Evolutionary conservation across 1,284 basidiomycete genomes (phyloP), one percentile per base, ranked within the genome.

Genomic region (Trametes pubescens): DNA sequence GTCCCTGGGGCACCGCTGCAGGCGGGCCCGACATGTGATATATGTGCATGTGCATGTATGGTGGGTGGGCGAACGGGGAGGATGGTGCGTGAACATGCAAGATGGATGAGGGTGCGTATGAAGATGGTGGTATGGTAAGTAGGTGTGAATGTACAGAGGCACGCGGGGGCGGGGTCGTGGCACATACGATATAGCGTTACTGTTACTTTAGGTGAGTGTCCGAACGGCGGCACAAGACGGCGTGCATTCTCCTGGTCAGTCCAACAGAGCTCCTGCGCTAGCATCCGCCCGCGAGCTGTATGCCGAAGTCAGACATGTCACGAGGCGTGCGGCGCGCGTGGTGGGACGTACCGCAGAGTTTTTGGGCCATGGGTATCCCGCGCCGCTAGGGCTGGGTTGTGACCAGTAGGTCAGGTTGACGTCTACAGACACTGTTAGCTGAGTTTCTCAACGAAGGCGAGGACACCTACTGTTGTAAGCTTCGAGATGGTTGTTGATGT

Each of bases 401-500:
- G 71, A 70, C 75, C 75, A 76, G 51, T 52, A 72, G 22, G 72
- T 73, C 59, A 74, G 32, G 66, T 75, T 74, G 14, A 72, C 66
- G 60, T 76, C 75, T 76, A 35, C 22, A 29, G 13, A 49, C 24
- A 38, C 2, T 10, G 13, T 38, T 3, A 49, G 24, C 24, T 24
- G 51, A 21, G 18, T 24, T 21, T 43, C 18, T 18, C 24, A 8
- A 22, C 8, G 32, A 22, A 22, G 18, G 35, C 2, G n/a, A 16
- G 6, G 13, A 35, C 10, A 74, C 78, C 67, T 57, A 81, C 78
- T 76, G 67, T 57, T 70, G 56, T 76, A 76, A 21, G 75, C 74
- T 8, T 71, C 71, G 49, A 57, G 40, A 44, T 76, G 74, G 22
- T 62, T 57, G 34, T 76, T 72, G 71, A 86, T 85, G 69, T 86